A percentile compares a stretch with the other conserved stretches of the same genome.
Conservation (phyloP, 2,329 filamentous ascomycete species). For the Epichloe gansuensis region DNA sequence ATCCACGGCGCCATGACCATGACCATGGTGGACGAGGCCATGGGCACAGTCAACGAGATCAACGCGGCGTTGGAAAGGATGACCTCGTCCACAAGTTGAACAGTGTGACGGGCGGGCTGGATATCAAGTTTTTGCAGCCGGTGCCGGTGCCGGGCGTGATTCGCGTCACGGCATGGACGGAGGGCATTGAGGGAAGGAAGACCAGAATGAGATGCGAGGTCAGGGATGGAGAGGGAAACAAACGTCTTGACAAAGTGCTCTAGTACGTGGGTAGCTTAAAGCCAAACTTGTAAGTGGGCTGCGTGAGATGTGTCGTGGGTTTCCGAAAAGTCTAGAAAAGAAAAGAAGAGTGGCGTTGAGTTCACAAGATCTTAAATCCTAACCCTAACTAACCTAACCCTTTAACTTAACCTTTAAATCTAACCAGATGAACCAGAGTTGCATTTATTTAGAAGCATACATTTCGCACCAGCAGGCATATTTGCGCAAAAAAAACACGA, state of each 20-base stretch:
- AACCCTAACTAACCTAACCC: too few species aligned
- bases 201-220: conserved; percentile 19
- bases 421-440: too few species aligned
- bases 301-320: neutral
- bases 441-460: too few species aligned
- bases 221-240: conserved; percentile 15
- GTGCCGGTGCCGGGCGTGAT: conserved; percentile 19
- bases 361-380: too few species aligned
- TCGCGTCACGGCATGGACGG: conserved; percentile 19
- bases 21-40: conserved; percentile 25
- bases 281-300: conserved; percentile 14
- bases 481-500: too few species aligned
- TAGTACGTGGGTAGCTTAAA: conserved; percentile 23
- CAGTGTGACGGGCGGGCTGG: conserved; percentile 23
- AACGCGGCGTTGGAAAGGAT: conserved; percentile 22
- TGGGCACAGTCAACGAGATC: conserved; percentile 24
- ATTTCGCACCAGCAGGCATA: too few species aligned
- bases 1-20: conserved; percentile 26
- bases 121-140: conserved; percentile 23
- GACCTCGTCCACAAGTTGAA: conserved; percentile 15
- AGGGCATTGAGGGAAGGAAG: conserved; percentile 22
- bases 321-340: neutral
- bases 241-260: conserved; percentile 18
- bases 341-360: neutral
- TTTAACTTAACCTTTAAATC: too few species aligned